Evolutionary conservation across 2,329 filamentous ascomycete species (phyloP).

Genomic region (Colletotrichum sp.): DNA sequence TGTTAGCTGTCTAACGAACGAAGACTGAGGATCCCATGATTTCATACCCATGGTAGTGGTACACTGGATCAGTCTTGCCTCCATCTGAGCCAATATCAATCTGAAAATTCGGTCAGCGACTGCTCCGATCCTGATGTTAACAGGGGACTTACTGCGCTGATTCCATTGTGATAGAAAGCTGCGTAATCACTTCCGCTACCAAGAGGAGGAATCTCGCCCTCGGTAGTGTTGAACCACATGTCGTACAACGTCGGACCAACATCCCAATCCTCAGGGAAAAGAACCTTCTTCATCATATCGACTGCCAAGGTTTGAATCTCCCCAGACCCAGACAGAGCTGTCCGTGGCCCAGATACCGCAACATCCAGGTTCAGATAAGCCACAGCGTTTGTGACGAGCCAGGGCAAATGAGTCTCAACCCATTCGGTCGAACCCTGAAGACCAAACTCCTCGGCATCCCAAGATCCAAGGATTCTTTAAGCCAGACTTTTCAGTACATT

Average conservation of each 20-base stretch:
- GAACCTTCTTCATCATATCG: constrained; percentile 17
- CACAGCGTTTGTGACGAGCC: constrained; percentile 3
- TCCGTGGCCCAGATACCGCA: constrained; percentile 48
- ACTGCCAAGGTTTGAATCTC: constrained; percentile 9
- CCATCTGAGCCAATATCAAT: constrained; percentile 14
- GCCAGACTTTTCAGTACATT: fast-evolving
- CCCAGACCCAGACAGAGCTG: constrained; percentile 30
- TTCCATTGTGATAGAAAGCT: constrained; percentile 10
- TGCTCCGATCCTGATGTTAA: too few relatives aligned
- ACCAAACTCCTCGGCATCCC: constrained; percentile 38
- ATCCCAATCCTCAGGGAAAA: constrained; percentile 5
- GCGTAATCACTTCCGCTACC: constrained; percentile 9
- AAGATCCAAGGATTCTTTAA: constrained; percentile 30
- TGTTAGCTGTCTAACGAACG: neutral
- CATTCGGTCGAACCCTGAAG: constrained; percentile 13
- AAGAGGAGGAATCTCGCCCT: neutral
- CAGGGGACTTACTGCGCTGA: neutral
- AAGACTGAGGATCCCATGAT: fast-evolving
- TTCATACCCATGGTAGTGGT: constrained; percentile 4
- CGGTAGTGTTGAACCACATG: constrained; percentile 15
- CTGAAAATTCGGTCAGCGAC: neutral
- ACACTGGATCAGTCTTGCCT: constrained; percentile 8
- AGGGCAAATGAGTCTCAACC: constrained; percentile 10
- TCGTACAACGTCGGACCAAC: constrained; percentile 13
- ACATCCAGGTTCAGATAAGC: constrained; percentile 57